Conservation (phyloP, 2,329 filamentous ascomycete genomes). For the Moelleriella libera region DNA sequence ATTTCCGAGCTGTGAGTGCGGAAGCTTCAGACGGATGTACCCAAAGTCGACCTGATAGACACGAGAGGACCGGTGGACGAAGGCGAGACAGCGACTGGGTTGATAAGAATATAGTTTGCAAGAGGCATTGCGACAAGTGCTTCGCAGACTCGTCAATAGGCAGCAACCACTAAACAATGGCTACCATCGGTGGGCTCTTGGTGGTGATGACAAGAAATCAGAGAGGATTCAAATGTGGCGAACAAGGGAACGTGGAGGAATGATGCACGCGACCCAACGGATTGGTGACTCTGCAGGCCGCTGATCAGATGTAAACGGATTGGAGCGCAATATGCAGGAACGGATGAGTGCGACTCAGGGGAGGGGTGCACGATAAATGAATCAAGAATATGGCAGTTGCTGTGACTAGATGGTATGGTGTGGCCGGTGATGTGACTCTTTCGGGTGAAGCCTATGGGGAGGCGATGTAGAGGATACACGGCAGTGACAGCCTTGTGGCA, state of each 20-base stretch:
- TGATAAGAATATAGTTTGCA: constrained; percentile 30
- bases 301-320: not conserved
- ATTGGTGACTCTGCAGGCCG: no score
- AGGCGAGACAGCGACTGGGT: constrained; percentile 50
- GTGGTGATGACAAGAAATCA: constrained; percentile 1
- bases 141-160: constrained; percentile 12
- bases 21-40: constrained; percentile 26
- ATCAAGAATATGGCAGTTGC: no score
- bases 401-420: constrained; percentile 1
- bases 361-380: no score
- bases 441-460: constrained; percentile 15
- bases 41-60: constrained; percentile 34
- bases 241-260: not conserved
- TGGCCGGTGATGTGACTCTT: constrained; percentile 18
- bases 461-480: constrained; percentile 14
- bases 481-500: constrained; percentile 2
- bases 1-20: not conserved
- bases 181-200: constrained; percentile 19
- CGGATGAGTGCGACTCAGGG: constrained; percentile 8
- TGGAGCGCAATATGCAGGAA: constrained; percentile 15
- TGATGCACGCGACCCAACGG: constrained; percentile 1
- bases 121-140: constrained; percentile 41
- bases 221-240: constrained; percentile 1
- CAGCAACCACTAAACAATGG: constrained; percentile 16
- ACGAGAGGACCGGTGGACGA: constrained; percentile 45